Base-by-base conservation (phyloP, 306 rosid genomes). In the Bauhinia variegata region DNA sequence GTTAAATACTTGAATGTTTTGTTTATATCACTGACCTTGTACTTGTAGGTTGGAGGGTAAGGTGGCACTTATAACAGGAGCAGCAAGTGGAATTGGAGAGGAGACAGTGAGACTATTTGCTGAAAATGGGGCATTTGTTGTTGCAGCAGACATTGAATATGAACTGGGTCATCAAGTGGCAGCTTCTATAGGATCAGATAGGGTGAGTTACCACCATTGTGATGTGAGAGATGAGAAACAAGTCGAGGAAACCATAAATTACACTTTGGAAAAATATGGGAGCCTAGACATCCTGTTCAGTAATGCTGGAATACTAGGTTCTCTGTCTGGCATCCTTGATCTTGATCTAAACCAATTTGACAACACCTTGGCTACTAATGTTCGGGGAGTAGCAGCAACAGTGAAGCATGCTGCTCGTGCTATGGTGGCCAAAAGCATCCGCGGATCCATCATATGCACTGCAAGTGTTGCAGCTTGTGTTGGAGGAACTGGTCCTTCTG, bases 51-150 rank as follows among this genome's bases (percentile, higher is more conserved):
- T 92, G 71, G 86, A 89, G 70, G 96, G 96, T 36, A 92, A 89
- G 81, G 96, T 92, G 56, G 93, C 93, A 14, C 55, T 92, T 2
- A 68, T 92, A 30, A 92, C 98, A 0, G 98, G 98, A 1, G 98
- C 78, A 13, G 96, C 96, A 0, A 87, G 96, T 41, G 98, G 98
- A 6, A 92, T 92, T 51, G 98, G 98, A 0, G 93, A 81, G 77
- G 96, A 79, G 32, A 74, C 98, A 0, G 86, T 65, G 52, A 81
- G 86, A 65, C 34, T 88, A 12, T 93, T 93, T 16, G 81, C 80
- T 0, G 80, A 68, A 18, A 77, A 88, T 42, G 98, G 98, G 13
- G 97, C 98, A 13, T 41, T 72, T 10, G 74, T 93, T 16, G 86
- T 93, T 11, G 81, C 80, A 34, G 96, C 75, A 5, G 98, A 93